Evolutionary conservation across 2,329 filamentous ascomycete species (phyloP), one percentile per base, ranked within the genome.

Genomic region (Aureobasidium musti): DNA sequence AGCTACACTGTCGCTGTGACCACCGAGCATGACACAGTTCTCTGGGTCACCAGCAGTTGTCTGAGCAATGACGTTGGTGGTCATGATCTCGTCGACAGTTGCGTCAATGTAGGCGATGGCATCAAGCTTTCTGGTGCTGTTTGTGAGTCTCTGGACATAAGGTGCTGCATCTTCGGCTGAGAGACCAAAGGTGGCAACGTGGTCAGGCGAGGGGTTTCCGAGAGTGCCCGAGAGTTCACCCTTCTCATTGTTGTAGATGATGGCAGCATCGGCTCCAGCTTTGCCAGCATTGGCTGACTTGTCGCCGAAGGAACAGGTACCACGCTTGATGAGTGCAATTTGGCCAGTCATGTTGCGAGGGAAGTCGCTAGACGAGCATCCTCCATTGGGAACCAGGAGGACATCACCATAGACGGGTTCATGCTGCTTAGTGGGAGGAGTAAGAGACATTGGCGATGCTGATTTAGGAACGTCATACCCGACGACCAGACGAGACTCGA

Each of bases 311-410:
- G 86, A 71, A 74, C 91, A 95, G 1, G 78, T 81, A 63, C 91
- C 91, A 65, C 91, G 87, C 35, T 82, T 81, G 69, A 95, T 83
- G 43, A 95, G 81, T 11, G 89, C 90, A 67, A 95, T 88, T 67
- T 86, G 86, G 59, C 87, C 89, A 11, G 79, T 75, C 4, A 89
- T 78, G 1, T 79, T 76, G 1, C 81, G 73, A 1, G 89, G 85
- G 74, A 86, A 93, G 76, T 93, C 89, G 2, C 82, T 79, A 14
- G 80, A 77, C 26, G 83, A 74, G 75, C 90, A 92, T 56, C 90
- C 90, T 5, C 85, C 75, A 71, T 87, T 86, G 2, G 77, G 74
- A 2, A 89, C 85, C 6, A 87, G 79, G 5, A 87, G 79, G 10
- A 91, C 73, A 5, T 85, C 75, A n/a, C 67, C 70, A n/a, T 63